Base-by-base conservation (phyloP, 495 filamentous ascomycete genomes). In the Halenospora varia region DNA sequence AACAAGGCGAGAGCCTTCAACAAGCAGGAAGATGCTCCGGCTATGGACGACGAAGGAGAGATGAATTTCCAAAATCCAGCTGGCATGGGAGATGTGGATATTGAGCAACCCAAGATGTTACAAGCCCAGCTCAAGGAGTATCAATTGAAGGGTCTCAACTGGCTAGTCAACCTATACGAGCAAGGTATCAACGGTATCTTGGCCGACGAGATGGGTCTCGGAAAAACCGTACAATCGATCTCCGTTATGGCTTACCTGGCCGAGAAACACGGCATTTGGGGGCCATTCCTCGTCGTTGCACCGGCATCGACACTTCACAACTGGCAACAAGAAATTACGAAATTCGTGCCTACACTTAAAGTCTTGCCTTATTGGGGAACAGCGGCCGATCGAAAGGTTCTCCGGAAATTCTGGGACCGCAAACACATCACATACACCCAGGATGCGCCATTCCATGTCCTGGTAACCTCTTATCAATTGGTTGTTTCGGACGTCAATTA, bases 21-120 rank as follows among this genome's bases (percentile, higher is more conserved):
- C 74, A 81, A 85, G 57, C 78, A 80, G 20, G 78, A 82, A 24
- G 71, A 80, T 25, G 75, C 73, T 51, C 70, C 70, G 47, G 75
- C 84, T 49, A 74, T 88, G 63, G 86, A 89, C 58, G 88, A 87
- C 56, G 87, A 96, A 62, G 93, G 91, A 52, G 94, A 99, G 72
- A 88, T 99, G 88, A 97, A 97, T 73, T 99, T 99, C 82, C 94
- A 99, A 75, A 97, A 99, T 69, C 94, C 94, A 3, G 90, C 92
- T 2, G 91, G 92, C 65, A 80, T 99, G 71, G 92, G 91, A 59
- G 90, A 90, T 65, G 90, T 96, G 63, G 89, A 96, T 65, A 88
- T 99, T 59, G 84, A 90, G 53, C 94, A 99, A 70, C 94, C 94
- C 9, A 93, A 90, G 70, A 87, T 99, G 77, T 83, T 99, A 65